phyloP scores from a whole-genome alignment of 208 protist genomes.

The Trichomonas tenax region DNA sequence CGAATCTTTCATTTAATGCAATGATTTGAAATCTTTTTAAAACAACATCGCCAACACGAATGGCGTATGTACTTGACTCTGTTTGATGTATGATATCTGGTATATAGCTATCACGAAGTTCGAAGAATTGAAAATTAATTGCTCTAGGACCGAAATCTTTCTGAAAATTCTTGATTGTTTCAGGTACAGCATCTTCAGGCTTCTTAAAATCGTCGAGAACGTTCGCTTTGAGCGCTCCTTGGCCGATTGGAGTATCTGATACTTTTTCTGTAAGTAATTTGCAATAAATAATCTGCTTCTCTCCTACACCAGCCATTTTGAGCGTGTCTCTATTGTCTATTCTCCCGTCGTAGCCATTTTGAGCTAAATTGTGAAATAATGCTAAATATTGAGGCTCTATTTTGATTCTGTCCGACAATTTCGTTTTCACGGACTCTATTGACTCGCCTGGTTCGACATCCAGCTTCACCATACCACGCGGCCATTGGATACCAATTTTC shows the following conservation, averaged over 20 bases:
- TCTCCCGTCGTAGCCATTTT: background rate
- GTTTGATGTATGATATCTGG: background rate
- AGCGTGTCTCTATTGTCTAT: background rate
- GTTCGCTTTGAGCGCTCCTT: background rate
- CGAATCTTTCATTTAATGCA: background rate
- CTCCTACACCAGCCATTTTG: background rate
- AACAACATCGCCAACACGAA: background rate
- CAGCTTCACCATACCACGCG: background rate
- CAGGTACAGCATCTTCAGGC: background rate
- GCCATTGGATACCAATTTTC: background rate
- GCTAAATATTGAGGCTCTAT: background rate
- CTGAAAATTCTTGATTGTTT: background rate
- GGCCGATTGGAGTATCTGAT: background rate
- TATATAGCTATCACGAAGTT: background rate
- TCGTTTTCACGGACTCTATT: background rate
- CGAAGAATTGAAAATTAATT: background rate
- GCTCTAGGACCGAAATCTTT: background rate
- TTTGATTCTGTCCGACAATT: background rate
- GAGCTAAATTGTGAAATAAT: background rate
- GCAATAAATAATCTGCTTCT: background rate
- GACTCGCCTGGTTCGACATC: background rate
- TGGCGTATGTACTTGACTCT: background rate
- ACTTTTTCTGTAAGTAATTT: background rate
- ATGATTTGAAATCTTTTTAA: background rate
- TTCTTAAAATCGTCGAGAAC: background rate